Percentiles rank a stretch among this genome's conserved stretches.
These are phyloP conservation scores for Hydrangea macrophylla DNA, from an alignment of 148 eudicot genomes.

Conservation along the genomic window DNA sequence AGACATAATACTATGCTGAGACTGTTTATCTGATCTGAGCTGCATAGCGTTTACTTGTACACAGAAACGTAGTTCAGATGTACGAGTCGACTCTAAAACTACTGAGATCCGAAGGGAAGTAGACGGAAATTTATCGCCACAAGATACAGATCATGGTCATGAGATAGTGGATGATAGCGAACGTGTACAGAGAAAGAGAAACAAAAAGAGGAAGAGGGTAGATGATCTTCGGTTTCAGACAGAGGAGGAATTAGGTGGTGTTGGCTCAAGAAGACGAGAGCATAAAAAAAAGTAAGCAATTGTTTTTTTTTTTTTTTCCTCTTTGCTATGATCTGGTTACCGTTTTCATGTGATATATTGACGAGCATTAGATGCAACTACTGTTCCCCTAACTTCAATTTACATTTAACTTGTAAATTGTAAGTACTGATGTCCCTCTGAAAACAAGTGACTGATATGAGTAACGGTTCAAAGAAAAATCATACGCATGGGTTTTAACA, in stretches of 20 bases:
- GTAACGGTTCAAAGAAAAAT: no score
- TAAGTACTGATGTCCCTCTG: background rate
- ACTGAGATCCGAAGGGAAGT: conserved; percentile 20
- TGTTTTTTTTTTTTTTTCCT: background rate
- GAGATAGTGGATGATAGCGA: conserved; percentile 16
- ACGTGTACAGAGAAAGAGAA: conserved; percentile 59
- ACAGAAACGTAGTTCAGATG: conserved; percentile 42
- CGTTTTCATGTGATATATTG: background rate
- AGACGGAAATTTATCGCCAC: conserved; percentile 21
- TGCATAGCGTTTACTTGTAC: conserved; percentile 1
- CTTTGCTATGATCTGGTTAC: conserved; percentile 8
- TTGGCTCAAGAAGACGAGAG: conserved; percentile 52
- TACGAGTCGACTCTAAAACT: conserved; percentile 26
- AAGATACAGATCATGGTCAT: conserved; percentile 23
- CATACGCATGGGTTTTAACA: no score
- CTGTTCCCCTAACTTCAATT: background rate
- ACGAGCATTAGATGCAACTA: background rate
- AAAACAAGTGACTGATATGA: no score
- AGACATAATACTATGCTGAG: no score
- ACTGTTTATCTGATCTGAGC: no score
- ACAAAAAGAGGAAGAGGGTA: conserved; percentile 56
- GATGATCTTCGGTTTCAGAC: conserved; percentile 72
- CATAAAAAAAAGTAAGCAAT: conserved; percentile 75
- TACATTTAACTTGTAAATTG: no score
- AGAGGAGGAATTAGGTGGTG: conserved; percentile 42